Evolutionary conservation across 1,139 yeast genomes (phyloP).

Genomic region (Taphrina wiesneri): DNA sequence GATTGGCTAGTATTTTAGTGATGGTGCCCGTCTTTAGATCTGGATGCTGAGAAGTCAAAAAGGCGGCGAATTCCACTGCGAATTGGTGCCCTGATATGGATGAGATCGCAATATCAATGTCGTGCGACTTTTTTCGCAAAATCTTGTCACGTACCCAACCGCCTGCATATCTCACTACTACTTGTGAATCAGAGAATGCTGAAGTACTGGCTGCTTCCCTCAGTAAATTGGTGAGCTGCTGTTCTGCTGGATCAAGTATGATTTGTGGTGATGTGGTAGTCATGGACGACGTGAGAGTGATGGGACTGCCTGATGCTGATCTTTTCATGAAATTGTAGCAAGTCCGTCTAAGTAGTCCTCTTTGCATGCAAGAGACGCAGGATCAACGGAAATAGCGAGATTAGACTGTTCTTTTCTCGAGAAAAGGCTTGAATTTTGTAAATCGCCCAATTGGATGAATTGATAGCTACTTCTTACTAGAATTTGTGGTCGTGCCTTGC

Average conservation of each 20-base stretch:
- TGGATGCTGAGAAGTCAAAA: constrained; percentile 18
- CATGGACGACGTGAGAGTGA: not conserved
- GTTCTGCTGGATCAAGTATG: not conserved
- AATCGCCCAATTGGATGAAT: no score
- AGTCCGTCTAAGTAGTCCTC: not conserved
- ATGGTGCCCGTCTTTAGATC: constrained; percentile 52
- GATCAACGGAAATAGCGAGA: no score
- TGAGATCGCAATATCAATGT: constrained; percentile 88
- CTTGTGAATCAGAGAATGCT: constrained; percentile 11
- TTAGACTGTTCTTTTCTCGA: no score
- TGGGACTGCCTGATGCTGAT: constrained; percentile 9
- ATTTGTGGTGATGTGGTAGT: constrained; percentile 5
- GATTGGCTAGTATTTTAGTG: constrained; percentile 86
- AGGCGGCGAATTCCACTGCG: constrained; percentile 67
- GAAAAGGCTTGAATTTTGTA: no score
- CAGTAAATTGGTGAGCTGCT: constrained; percentile 5
- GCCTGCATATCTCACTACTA: constrained; percentile 75
- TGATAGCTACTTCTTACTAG: no score
- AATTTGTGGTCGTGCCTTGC: no score
- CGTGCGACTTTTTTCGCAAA: constrained; percentile 75
- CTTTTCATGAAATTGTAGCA: constrained; percentile 2
- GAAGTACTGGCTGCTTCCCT: constrained; percentile 1
- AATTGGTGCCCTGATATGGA: constrained; percentile 80
- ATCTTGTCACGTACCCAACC: constrained; percentile 99
- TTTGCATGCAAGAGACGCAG: constrained; percentile 1